Evolutionary conservation across 2,329 filamentous ascomycete genomes (phyloP).

Genomic region (Fusarium burgessii): DNA sequence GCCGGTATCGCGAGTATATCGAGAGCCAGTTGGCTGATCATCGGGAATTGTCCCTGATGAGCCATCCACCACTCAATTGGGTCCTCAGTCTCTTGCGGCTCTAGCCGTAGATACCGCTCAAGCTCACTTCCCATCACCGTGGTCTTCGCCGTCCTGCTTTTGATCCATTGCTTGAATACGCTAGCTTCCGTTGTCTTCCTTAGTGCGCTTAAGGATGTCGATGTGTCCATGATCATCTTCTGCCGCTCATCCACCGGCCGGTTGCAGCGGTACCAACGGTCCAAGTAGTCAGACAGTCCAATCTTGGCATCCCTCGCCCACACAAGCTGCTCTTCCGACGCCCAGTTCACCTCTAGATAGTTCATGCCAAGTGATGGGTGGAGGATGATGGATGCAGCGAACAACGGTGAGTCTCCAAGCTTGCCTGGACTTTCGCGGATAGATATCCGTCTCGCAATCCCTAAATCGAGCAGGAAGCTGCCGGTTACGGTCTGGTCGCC

Average conservation of each 20-base stretch:
- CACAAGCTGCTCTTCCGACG: too few relatives aligned
- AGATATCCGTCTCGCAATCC: too few relatives aligned
- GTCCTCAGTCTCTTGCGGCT: conserved; percentile 8
- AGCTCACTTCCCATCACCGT: neutral
- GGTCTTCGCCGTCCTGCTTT: neutral
- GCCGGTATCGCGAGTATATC: conserved; percentile 5
- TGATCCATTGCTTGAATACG: neutral
- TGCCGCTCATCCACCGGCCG: neutral
- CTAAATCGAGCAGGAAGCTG: too few relatives aligned
- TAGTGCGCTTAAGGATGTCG: neutral
- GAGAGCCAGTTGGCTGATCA: conserved; percentile 6
- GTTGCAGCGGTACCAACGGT: neutral
- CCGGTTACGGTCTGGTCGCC: too few relatives aligned
- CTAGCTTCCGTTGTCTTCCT: neutral
- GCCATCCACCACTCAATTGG: conserved; percentile 9
- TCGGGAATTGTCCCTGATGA: neutral
- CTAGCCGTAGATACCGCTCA: conserved; percentile 3
- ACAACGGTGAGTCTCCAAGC: too few relatives aligned
- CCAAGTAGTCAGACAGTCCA: neutral
- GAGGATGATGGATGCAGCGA: too few relatives aligned
- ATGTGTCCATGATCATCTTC: neutral
- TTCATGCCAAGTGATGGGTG: too few relatives aligned
- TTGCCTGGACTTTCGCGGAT: too few relatives aligned
- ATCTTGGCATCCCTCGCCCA: too few relatives aligned
- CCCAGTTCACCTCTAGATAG: too few relatives aligned